Conservation (phyloP, 345 rosid species). For the Hypericum perforatum region DNA sequence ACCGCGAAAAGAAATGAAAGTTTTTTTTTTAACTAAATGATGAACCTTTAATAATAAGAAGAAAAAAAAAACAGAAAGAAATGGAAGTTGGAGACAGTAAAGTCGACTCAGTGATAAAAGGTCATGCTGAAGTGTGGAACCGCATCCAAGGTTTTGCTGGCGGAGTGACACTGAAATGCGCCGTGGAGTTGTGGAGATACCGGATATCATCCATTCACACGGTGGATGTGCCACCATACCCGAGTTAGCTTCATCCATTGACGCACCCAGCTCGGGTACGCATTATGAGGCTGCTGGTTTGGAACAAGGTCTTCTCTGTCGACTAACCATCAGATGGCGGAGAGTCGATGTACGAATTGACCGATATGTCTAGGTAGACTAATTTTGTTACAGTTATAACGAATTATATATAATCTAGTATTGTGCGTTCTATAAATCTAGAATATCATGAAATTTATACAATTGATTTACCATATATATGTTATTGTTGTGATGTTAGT, state of each 20-base stretch:
- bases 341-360: constrained; percentile 20
- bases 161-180: constrained; percentile 22
- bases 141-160: constrained; percentile 14
- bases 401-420: too few relatives aligned
- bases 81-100: neutral
- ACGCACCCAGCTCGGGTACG: constrained; percentile 11
- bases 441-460: too few relatives aligned
- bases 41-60: too few relatives aligned
- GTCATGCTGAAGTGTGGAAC: constrained; percentile 16
- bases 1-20: neutral
- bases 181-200: constrained; percentile 20
- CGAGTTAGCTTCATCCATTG: constrained; percentile 18
- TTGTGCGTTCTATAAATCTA: too few relatives aligned
- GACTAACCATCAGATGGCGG: constrained; percentile 6
- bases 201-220: constrained; percentile 22
- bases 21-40: too few relatives aligned
- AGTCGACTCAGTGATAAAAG: constrained; percentile 8
- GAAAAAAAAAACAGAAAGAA: too few relatives aligned
- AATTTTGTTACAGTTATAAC: too few relatives aligned
- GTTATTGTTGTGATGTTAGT: too few relatives aligned
- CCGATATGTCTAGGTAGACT: neutral
- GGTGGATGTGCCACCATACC: constrained; percentile 12
- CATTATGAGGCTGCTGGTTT: constrained; percentile 15
- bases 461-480: too few relatives aligned
- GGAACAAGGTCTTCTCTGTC: too few relatives aligned